Base-by-base conservation (phyloP, 768 basidiomycete species). In the Mycena capillaripes region DNA sequence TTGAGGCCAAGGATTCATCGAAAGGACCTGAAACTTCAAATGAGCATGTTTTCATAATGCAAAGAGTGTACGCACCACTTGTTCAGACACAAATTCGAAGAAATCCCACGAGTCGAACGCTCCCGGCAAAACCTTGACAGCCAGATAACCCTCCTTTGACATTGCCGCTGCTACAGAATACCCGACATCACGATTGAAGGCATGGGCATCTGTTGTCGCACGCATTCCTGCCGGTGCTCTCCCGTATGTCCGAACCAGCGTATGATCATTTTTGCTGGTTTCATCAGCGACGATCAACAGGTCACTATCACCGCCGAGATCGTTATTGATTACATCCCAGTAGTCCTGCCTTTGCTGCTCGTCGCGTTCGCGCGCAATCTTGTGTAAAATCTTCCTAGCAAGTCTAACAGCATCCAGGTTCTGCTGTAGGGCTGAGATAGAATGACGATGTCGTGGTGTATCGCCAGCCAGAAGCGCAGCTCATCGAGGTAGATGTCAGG, bases 191-290 rank as follows among this genome's bases (percentile, higher is more conserved):
- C 57, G 36, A 38, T 38, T 40, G 36, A 58, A 58, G 10, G 32
- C n/a, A n/a, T 58, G 40, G 34, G 34, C 21, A n/a, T 64, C 23
- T 5, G 61, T 72, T 58, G 42, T 30, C 5, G 78, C 69, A 7
- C 69, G 38, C 63, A 58, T 8, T 1, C 81, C 79, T 3, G 57
- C n/a, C 7, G 63, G 36, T 12, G 81, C 69, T 12, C 73, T 23
- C 1, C 80, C 79, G 69, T 72, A 79, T 38, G 64, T 72, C 0
- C 76, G 67, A 10, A 60, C 69, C 2, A 76, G 60, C 1, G 71
- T 77, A 5, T 66, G 69, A 7, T 80, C 74, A 61, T 81, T 72
- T 66, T 81, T 81, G 65, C 74, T 76, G 3, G 63, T 65, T n/a
- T 65, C 52, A 12, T 65, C 63, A 14, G 52, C 63, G 1, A 65